These are phyloP conservation scores for Akanthomyces dipterigenus DNA, from an alignment of 2,329 filamentous ascomycete species.

Conservation along the genomic window DNA sequence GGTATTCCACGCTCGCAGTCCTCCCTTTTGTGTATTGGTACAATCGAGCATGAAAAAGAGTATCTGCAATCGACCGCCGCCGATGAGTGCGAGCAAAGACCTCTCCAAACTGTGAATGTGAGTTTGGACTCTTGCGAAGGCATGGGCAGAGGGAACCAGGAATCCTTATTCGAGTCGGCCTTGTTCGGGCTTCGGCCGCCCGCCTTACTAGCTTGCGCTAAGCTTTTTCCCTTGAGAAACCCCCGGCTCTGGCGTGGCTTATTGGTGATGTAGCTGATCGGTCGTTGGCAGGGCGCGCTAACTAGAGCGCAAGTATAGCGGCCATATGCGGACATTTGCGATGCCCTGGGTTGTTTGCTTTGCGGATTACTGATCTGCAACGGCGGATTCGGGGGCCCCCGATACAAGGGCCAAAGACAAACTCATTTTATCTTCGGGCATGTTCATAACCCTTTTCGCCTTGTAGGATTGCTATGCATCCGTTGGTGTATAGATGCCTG, in stretches of 20 bases:
- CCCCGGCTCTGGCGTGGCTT: neutral
- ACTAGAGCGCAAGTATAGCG: neutral
- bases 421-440: neutral
- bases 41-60: too few relatives aligned
- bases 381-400: neutral
- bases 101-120: too few relatives aligned
- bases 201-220: neutral
- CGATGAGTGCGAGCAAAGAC: too few relatives aligned
- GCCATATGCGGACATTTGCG: constrained; percentile 3
- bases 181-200: neutral
- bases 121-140: too few relatives aligned
- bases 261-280: neutral
- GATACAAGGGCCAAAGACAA: neutral
- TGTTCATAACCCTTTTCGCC: too few relatives aligned
- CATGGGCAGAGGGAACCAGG: neutral
- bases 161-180: neutral
- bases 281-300: neutral
- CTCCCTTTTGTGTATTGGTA: too few relatives aligned
- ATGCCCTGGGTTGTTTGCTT: neutral
- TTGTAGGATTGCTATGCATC: too few relatives aligned
- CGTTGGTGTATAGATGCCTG: too few relatives aligned
- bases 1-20: too few relatives aligned
- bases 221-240: neutral
- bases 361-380: neutral
- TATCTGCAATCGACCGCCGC: too few relatives aligned